phyloP scores from a whole-genome alignment of 2,329 filamentous ascomycete genomes.

The Westerdykella sp. region DNA sequence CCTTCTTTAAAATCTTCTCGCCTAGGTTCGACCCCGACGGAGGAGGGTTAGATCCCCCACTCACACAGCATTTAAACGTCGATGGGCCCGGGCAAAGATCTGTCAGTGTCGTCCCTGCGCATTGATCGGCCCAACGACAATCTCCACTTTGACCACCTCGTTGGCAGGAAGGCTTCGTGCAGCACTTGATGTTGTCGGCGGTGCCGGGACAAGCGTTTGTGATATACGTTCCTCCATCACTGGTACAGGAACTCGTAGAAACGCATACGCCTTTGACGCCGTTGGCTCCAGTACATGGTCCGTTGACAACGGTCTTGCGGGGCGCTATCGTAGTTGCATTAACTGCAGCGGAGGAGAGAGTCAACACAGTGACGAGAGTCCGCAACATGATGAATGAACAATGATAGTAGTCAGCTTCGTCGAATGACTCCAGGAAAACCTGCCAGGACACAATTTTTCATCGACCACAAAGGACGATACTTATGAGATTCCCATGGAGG shows the following conservation, averaged over 20 bases:
- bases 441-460: too few relatives aligned
- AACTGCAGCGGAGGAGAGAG: conserved; percentile 5
- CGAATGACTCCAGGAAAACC: too few relatives aligned
- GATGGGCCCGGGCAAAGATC: conserved; percentile 14
- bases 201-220: conserved; percentile 15
- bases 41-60: not conserved
- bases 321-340: conserved; percentile 5
- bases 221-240: conserved; percentile 12
- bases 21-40: conserved; percentile 5
- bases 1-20: conserved; percentile 16
- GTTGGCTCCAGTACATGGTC: conserved; percentile 14
- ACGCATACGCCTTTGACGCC: conserved; percentile 15
- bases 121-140: conserved; percentile 13
- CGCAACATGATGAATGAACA: not conserved
- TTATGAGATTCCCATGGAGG: too few relatives aligned
- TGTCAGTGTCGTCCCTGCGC: conserved; percentile 10
- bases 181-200: conserved; percentile 19
- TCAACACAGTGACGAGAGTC: conserved; percentile 2
- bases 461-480: too few relatives aligned
- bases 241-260: conserved; percentile 10
- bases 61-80: conserved; percentile 13
- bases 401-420: too few relatives aligned
- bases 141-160: conserved; percentile 10
- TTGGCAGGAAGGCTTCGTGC: conserved; percentile 14
- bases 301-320: conserved; percentile 8